Conservation (phyloP, 2,329 filamentous ascomycete genomes). For the Zalaria obscura region DNA sequence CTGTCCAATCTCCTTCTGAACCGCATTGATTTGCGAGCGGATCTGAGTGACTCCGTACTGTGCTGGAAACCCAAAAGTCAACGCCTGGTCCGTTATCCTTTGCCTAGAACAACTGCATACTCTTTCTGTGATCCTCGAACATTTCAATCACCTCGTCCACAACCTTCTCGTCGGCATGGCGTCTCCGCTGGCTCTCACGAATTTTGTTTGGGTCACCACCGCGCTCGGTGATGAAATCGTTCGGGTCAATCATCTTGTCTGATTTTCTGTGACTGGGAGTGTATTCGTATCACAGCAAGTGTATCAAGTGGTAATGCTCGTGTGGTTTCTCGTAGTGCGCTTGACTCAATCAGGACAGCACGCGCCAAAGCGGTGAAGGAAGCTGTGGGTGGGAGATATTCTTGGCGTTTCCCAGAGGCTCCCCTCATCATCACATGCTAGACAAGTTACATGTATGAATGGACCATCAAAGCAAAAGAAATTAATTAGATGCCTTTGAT, state of each 20-base stretch:
- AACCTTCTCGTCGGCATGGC: conserved; percentile 64
- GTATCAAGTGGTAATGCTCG: too few relatives aligned
- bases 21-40: conserved; percentile 70
- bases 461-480: too few relatives aligned
- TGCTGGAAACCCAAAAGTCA: conserved; percentile 26
- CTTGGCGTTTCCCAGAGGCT: too few relatives aligned
- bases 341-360: too few relatives aligned
- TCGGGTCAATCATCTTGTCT: conserved; percentile 27
- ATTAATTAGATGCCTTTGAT: too few relatives aligned
- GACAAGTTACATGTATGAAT: too few relatives aligned
- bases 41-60: conserved; percentile 69
- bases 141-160: conserved; percentile 84
- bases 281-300: too few relatives aligned
- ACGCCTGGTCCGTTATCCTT: neutral
- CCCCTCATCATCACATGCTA: too few relatives aligned
- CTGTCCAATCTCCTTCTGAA: conserved; percentile 77
- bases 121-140: conserved; percentile 73
- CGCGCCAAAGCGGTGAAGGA: too few relatives aligned
- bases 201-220: conserved; percentile 87
- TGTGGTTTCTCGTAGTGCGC: too few relatives aligned
- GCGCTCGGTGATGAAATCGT: conserved; percentile 53
- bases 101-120: conserved; percentile 21
- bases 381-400: too few relatives aligned
- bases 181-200: conserved; percentile 75
- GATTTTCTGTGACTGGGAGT: too few relatives aligned